Conservation (phyloP, 2,329 filamentous ascomycete species). For the Domatiomyces catenatus region DNA sequence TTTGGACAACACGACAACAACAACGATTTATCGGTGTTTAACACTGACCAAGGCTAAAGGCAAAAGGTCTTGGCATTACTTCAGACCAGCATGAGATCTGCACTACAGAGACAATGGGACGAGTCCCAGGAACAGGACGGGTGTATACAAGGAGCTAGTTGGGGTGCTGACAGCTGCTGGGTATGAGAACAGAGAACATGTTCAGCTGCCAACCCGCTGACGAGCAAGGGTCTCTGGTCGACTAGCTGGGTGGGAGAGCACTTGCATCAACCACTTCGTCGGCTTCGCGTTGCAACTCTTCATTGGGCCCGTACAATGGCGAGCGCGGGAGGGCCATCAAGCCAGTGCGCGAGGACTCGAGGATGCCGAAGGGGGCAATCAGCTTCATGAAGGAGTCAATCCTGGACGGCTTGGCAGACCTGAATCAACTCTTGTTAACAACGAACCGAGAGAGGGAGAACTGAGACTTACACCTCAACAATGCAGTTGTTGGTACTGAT, state of each 20-base stretch:
- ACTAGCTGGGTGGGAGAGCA: constrained; percentile 75
- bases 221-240: neutral
- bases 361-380: constrained; percentile 81
- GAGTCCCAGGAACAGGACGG: no score
- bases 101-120: neutral
- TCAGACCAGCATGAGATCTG: neutral
- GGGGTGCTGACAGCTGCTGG: neutral
- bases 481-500: constrained; percentile 98
- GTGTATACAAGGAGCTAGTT: neutral
- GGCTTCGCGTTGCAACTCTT: constrained; percentile 69
- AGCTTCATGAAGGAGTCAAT: constrained; percentile 98
- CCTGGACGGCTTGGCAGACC: constrained; percentile 78
- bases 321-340: constrained; percentile 94
- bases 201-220: neutral
- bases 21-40: neutral
- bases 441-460: constrained; percentile 7
- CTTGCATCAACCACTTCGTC: constrained; percentile 91
- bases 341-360: constrained; percentile 89
- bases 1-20: no score
- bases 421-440: constrained; percentile 22
- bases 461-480: constrained; percentile 67
- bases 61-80: neutral
- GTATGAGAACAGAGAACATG: neutral
- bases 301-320: constrained; percentile 60
- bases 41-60: neutral